A percentile compares a stretch with the other conserved stretches of the same genome.
phyloP scores from a whole-genome alignment of 2,329 filamentous ascomycete species.

The Cryoendolithus antarcticus region DNA sequence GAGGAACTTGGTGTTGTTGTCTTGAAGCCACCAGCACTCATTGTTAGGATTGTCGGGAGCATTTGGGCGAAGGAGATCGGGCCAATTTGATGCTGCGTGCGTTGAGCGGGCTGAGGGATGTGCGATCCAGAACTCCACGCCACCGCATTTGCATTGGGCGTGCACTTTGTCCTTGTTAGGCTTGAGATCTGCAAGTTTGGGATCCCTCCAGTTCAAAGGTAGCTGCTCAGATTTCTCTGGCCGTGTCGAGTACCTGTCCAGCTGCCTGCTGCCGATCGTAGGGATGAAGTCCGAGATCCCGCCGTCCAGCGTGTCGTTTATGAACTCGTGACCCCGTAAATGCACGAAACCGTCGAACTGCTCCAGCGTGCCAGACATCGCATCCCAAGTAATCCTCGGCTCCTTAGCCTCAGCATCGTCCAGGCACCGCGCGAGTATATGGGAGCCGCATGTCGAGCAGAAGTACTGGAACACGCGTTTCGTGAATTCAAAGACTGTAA shows the following conservation, averaged over 20 bases:
- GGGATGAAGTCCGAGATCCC: conserved; percentile 25
- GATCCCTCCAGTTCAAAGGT: conserved; percentile 13
- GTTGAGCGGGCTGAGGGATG: conserved; percentile 39
- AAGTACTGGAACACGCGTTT: conserved; percentile 33
- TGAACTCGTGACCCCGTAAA: conserved; percentile 20
- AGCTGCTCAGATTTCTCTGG: conserved; percentile 9
- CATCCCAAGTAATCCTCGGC: conserved; percentile 13
- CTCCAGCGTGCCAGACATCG: conserved; percentile 22
- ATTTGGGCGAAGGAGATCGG: conserved; percentile 43
- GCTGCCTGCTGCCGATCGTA: conserved; percentile 12
- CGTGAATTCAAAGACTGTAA: conserved; percentile 34
- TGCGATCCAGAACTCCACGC: conserved; percentile 45
- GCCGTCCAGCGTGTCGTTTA: conserved; percentile 26
- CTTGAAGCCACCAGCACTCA: conserved; percentile 49
- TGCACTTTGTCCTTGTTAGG: conserved; percentile 20
- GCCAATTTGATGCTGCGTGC: conserved; percentile 35
- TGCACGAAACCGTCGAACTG: conserved; percentile 19
- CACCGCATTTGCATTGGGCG: conserved; percentile 43
- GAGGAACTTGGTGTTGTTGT: conserved; percentile 39
- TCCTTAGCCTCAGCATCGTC: conserved; percentile 12
- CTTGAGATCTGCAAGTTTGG: background rate
- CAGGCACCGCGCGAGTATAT: conserved; percentile 17
- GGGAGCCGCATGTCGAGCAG: conserved; percentile 39
- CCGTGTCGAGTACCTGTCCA: conserved; percentile 18
- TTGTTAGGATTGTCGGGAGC: conserved; percentile 30